These are phyloP conservation scores for Aspergillus bridgeri DNA, from an alignment of 495 filamentous ascomycete species.

Conservation along the genomic window DNA sequence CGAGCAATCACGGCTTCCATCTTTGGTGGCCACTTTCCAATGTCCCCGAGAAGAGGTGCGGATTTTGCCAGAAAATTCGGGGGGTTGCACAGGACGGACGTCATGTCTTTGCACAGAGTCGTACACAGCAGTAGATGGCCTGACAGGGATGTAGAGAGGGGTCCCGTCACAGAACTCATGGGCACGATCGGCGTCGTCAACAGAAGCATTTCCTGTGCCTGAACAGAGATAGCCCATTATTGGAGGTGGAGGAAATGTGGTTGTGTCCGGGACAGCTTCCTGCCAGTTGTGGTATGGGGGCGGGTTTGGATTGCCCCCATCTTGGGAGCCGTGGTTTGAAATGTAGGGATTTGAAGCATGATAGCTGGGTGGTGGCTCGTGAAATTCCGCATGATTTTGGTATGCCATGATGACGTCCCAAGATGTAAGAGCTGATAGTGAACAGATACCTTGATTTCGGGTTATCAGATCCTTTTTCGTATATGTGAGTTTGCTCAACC, in stretches of 20 bases:
- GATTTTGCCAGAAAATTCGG: slow-evolving; percentile 47
- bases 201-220: slow-evolving; percentile 69
- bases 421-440: neutral
- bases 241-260: slow-evolving; percentile 80
- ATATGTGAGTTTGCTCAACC: neutral
- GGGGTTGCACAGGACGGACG: slow-evolving; percentile 42
- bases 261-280: slow-evolving; percentile 70
- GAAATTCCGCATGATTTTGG: neutral
- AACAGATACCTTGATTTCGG: neutral
- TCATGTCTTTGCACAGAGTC: slow-evolving; percentile 39
- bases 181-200: slow-evolving; percentile 65
- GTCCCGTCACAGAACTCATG: slow-evolving; percentile 64
- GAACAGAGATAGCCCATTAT: slow-evolving; percentile 63
- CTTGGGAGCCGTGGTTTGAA: slow-evolving; percentile 9
- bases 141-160: slow-evolving; percentile 58
- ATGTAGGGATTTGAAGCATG: slow-evolving; percentile 21
- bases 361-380: slow-evolving; percentile 36
- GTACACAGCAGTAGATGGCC: slow-evolving; percentile 39
- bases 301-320: slow-evolving; percentile 28
- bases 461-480: neutral
- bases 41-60: slow-evolving; percentile 26
- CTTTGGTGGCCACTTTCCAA: slow-evolving; percentile 45
- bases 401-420: neutral
- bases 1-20: slow-evolving; percentile 37
- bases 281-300: slow-evolving; percentile 78